Evolutionary conservation across 2,329 filamentous ascomycete genomes (phyloP), one percentile per base, ranked within the genome.

Genomic region (Diaporthe ampelina): DNA sequence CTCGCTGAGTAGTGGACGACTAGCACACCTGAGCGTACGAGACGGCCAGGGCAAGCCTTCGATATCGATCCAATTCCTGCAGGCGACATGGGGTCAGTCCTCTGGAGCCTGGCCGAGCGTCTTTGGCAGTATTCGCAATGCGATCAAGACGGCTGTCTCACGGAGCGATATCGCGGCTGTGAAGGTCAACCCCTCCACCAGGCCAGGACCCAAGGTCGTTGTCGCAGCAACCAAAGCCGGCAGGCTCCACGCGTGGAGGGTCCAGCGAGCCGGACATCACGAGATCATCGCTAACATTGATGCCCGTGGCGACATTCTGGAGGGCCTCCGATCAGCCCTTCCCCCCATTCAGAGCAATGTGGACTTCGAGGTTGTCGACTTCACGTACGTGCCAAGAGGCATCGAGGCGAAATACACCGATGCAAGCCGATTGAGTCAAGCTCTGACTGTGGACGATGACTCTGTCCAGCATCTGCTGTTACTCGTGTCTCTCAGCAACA

Each of bases 251-350:
- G 89, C 93, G 10, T 99, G 97, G 97, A 94, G 93, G 80, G 88
- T 98, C 57, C 95, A 96, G 79, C 94, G 96, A 82, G 94, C 94
- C 75, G 95, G 95, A 45, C 94, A 95, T 77, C 92, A 95, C 80
- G 91, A 94, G 57, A 88, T 94, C 63, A 89, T 93, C 61, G 89
- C 89, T 35, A 94, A 96, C 76, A 87, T 92, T 29, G 94, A 97
- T 81, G 86, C 92, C 73, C 90, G 91, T 72, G 90, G 92, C 29
- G 83, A 89, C 5, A 87, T 98, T 48, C 81, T 92, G 21, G 82
- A 86, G 2, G 90, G 91, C 43, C 84, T 97, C 24, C 89, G 90
- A 70, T 85, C 88, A 52, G 83, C 87, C 15, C 88, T 89, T 58
- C 85, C 88, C 1, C 82, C 86, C 58, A 83, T 85, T 68, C 85